Conservation (phyloP, 305 asterid genomes). For the Nicotiana rustica region DNA sequence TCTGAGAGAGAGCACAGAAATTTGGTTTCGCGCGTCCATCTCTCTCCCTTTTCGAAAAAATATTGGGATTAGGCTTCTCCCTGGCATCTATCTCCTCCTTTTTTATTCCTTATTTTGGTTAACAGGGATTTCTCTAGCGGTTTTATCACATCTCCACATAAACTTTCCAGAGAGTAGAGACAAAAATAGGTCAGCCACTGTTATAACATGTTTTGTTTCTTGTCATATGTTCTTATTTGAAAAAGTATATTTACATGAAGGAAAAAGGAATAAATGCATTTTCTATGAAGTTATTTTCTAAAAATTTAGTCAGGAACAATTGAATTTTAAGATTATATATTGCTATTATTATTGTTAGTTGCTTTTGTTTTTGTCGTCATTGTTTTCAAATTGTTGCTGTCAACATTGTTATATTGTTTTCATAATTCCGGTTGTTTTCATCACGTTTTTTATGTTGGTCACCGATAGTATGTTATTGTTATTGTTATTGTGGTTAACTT, state of each 20-base stretch:
- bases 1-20: background rate
- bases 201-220: background rate
- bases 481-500: background rate
- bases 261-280: background rate
- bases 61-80: background rate
- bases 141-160: background rate
- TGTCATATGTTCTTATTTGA: constrained; percentile 9
- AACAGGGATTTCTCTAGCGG: background rate
- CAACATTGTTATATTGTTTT: background rate
- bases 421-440: background rate
- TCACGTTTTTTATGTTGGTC: background rate
- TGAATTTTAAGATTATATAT: background rate
- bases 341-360: background rate
- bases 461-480: background rate
- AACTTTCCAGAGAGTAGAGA: background rate
- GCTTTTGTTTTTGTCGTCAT: background rate
- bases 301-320: background rate
- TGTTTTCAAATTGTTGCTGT: background rate
- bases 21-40: background rate
- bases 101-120: constrained; percentile 7
- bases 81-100: constrained; percentile 1
- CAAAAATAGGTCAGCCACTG: background rate
- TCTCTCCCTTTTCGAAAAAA: background rate
- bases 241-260: background rate
- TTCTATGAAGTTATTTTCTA: constrained; percentile 1